Conservation (phyloP, 2,329 filamentous ascomycete species). For the Alternaria sp. region DNA sequence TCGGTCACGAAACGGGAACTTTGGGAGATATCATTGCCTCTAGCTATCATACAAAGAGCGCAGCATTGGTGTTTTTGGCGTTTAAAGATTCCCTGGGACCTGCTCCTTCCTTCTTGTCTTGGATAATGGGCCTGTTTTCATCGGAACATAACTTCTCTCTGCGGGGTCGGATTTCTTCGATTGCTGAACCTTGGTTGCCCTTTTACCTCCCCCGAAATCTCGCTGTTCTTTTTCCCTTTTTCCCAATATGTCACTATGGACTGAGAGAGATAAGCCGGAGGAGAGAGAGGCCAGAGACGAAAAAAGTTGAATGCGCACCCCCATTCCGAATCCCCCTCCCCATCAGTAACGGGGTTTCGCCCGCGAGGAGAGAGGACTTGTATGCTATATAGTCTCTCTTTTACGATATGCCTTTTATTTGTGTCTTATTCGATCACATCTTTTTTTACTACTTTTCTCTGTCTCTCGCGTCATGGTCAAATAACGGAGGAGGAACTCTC, state of each 20-base stretch:
- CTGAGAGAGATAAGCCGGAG: neutral
- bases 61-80: constrained; percentile 48
- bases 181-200: neutral
- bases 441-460: neutral
- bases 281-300: neutral
- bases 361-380: neutral
- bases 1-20: constrained; percentile 43
- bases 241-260: neutral
- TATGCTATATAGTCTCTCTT: constrained; percentile 10
- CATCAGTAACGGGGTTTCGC: constrained; percentile 2
- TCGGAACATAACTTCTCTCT: constrained; percentile 18
- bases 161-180: neutral
- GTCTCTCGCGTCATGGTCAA: neutral
- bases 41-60: constrained; percentile 42
- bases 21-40: constrained; percentile 47
- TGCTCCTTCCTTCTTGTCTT: constrained; percentile 15
- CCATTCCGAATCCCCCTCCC: neutral
- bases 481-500: neutral
- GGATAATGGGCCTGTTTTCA: constrained; percentile 12
- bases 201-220: neutral
- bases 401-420: constrained; percentile 3
- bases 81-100: constrained; percentile 39
- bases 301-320: constrained; percentile 8
- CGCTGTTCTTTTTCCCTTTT: neutral
- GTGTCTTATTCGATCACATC: neutral